Base-by-base conservation (phyloP, 768 basidiomycete genomes). In the Epithele typhae region DNA sequence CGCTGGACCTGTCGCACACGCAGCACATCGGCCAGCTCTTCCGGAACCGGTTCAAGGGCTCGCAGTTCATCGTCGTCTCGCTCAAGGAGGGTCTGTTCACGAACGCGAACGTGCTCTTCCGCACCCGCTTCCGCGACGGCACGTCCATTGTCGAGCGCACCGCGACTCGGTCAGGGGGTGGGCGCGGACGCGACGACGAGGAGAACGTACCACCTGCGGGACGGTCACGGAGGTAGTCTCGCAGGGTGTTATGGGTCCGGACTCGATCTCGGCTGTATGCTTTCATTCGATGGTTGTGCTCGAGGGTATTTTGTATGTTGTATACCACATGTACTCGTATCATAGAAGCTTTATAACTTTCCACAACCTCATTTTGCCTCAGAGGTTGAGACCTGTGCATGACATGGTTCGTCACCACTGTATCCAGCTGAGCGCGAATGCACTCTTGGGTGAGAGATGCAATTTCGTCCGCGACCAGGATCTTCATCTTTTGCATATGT, bases 1-100 rank as follows among this genome's bases (percentile, higher is more conserved):
- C 95, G 7, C 78, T 98, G 22, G 96, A 99, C 67, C 71, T 98
- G 11, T 94, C 92, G 23, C 92, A 95, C 57, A 95, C 92, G 1
- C 93, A 98, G 59, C 92, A 99, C 65, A 97, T 99, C 49, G 96
- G 95, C 24, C 91, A 92, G 55, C 79, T 98, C n/a, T 98, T 99
- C 81, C 79, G 87, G 34, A 95, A 87, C 39, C 82, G 96, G 15
- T 99, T 99, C 78, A 94, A 92, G 68, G 95, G 95, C 34, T 88
- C 87, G 14, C 96, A 99, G 64, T 99, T 97, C 69, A 96, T 98
- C 59, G 96, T 98, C 40, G 95, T 98, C 47, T 91, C 87, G 17
- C 72, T 98, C 46, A 98, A 98, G 67, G 96, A 98, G 59, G 95
- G 95, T 5, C 73, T 97, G 37, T 98, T 98, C 70, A 92, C 92